These are phyloP conservation scores for Liriodendron chinense DNA, from an alignment of 164 flowering plant species.

Conservation along the genomic window DNA sequence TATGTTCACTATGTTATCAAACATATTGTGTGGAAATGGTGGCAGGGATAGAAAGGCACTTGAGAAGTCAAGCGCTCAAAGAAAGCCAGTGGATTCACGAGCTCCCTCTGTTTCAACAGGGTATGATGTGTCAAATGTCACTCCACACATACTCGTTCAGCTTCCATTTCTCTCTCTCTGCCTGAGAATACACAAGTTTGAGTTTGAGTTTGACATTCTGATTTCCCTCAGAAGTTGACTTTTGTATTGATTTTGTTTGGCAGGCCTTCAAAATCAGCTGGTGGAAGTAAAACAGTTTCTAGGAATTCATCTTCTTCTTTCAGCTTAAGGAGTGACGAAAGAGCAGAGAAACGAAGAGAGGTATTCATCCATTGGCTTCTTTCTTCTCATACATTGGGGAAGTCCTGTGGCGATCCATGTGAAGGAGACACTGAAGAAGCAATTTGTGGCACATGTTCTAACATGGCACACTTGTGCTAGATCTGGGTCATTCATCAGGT, in stretches of 20 bases:
- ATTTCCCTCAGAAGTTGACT: background rate
- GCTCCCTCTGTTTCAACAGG: constrained; percentile 15
- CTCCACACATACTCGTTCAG: background rate
- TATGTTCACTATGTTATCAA: background rate
- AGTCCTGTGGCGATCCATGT: no score
- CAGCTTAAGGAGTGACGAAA: constrained; percentile 41
- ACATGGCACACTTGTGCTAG: background rate
- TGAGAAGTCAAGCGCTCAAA: constrained; percentile 20
- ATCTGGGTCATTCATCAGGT: background rate
- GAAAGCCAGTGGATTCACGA: constrained; percentile 22
- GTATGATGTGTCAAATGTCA: constrained; percentile 11
- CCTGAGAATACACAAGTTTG: background rate
- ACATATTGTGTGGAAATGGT: background rate
- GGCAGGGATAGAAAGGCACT: constrained; percentile 24
- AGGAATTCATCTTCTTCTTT: constrained; percentile 23
- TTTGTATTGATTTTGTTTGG: background rate
- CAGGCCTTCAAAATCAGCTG: constrained; percentile 37
- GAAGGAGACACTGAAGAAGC: background rate
- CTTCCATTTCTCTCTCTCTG: background rate
- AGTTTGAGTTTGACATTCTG: background rate
- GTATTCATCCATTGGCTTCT: constrained; percentile 23
- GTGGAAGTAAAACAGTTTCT: constrained; percentile 24
- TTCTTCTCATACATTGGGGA: background rate
- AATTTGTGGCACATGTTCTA: background rate
- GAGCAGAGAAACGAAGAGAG: constrained; percentile 53